Conservation (phyloP, 306 rosid genomes). For the Castanospermum australe region DNA sequence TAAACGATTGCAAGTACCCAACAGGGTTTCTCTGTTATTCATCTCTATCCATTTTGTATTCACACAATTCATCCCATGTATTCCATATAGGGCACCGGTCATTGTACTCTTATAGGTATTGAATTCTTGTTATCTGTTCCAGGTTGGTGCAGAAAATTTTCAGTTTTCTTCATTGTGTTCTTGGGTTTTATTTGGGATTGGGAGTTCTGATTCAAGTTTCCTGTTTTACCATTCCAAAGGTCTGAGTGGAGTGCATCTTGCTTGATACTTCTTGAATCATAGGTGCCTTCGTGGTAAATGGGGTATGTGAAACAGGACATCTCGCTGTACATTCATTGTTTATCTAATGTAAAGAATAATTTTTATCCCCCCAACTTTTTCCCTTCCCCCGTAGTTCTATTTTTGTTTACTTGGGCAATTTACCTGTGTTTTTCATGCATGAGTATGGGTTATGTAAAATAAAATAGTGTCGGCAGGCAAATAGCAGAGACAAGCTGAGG, state of each 20-base stretch:
- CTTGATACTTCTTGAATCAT: constrained; percentile 12
- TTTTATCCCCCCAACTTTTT: constrained; percentile 9
- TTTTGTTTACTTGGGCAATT: constrained; percentile 12
- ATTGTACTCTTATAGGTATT: constrained; percentile 44
- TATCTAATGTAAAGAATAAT: constrained; percentile 32
- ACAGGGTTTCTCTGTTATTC: constrained; percentile 31
- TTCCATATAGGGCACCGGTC: constrained; percentile 45
- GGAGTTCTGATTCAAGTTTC: constrained; percentile 30
- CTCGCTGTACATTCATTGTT: constrained; percentile 35
- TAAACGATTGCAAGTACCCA: constrained; percentile 14
- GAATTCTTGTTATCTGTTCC: constrained; percentile 40
- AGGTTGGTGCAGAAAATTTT: constrained; percentile 34
- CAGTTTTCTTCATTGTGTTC: constrained; percentile 32
- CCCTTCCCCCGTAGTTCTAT: neutral
- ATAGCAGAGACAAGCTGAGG: constrained; percentile 22
- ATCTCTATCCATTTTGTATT: constrained; percentile 32
- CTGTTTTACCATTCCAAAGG: constrained; percentile 16
- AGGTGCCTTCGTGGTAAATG: constrained; percentile 25
- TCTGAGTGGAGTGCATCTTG: constrained; percentile 11
- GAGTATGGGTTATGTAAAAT: neutral
- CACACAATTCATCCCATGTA: constrained; percentile 20
- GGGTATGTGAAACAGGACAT: constrained; percentile 24
- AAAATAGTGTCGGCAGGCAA: constrained; percentile 61
- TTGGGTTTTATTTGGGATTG: constrained; percentile 39
- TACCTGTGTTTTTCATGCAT: neutral